Percentiles rank a stretch among this genome's conserved stretches.
These are phyloP conservation scores for Betula pendula DNA, from an alignment of 306 rosid species.

Conservation along the genomic window DNA sequence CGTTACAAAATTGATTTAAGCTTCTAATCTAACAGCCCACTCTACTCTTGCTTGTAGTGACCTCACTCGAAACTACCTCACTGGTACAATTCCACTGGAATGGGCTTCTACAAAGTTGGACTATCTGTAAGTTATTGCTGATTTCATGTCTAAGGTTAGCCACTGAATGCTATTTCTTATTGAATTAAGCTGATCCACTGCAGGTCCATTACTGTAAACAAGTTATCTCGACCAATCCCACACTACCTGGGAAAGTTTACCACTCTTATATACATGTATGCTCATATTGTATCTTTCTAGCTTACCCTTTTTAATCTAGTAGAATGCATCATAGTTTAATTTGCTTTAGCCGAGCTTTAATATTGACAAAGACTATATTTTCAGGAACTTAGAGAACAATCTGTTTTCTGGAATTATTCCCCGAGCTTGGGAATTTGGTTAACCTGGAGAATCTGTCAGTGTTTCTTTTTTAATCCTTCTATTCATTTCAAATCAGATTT, in stretches of 20 bases:
- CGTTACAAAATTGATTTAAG: no score
- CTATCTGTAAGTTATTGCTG: slow-evolving; percentile 18
- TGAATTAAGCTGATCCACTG: background rate
- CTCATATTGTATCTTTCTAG: background rate
- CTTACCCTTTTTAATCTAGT: background rate
- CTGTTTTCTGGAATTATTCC: background rate
- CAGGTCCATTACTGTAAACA: slow-evolving; percentile 23
- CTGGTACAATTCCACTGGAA: slow-evolving; percentile 27
- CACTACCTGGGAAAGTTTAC: slow-evolving; percentile 25
- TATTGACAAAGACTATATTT: background rate
- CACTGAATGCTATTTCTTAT: background rate
- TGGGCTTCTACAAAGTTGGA: slow-evolving; percentile 36
- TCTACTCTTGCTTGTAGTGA: slow-evolving; percentile 5
- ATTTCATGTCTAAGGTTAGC: background rate
- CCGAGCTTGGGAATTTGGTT: slow-evolving; percentile 14
- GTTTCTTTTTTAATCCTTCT: no score
- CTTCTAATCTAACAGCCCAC: background rate
- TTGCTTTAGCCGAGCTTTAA: background rate
- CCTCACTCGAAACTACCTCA: slow-evolving; percentile 21
- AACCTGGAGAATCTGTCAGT: slow-evolving; percentile 27
- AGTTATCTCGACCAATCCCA: slow-evolving; percentile 31
- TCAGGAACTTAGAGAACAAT: slow-evolving; percentile 27
- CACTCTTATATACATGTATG: slow-evolving; percentile 8
- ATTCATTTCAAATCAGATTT: background rate
- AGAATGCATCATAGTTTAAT: background rate